Percentiles rank a stretch among this genome's conserved stretches.
phyloP scores from a whole-genome alignment of 768 basidiomycete species.

The Trametes sanguinea region DNA sequence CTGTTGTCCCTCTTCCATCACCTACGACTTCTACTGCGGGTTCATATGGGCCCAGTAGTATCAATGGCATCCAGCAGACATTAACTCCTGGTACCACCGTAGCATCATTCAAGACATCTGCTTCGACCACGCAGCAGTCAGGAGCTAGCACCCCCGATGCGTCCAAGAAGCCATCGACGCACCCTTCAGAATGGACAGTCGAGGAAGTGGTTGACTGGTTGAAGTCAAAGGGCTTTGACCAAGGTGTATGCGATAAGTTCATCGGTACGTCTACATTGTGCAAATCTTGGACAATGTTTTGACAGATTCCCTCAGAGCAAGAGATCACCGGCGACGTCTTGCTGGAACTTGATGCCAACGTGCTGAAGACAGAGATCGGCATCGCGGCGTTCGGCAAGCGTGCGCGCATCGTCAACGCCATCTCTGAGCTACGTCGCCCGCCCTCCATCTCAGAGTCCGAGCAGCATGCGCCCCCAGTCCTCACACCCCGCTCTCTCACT shows the following conservation, averaged over 20 bases:
- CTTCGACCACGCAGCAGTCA: constrained; percentile 3
- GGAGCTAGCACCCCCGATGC: constrained; percentile 8
- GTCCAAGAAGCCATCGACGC: constrained; percentile 39
- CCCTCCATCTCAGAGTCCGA: constrained; percentile 62
- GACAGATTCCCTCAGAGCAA: constrained; percentile 64
- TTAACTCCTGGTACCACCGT: constrained; percentile 30
- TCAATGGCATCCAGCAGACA: constrained; percentile 30
- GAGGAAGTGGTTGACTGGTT: constrained; percentile 92
- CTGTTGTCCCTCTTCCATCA: constrained; percentile 22
- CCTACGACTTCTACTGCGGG: constrained; percentile 27
- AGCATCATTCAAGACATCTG: constrained; percentile 20
- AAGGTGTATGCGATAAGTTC: constrained; percentile 82
- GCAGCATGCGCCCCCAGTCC: constrained; percentile 19
- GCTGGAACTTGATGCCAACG: constrained; percentile 87
- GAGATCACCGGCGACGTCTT: constrained; percentile 98
- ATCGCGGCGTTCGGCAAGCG: constrained; percentile 95
- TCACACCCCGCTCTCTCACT: constrained; percentile 26
- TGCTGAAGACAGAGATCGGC: constrained; percentile 92
- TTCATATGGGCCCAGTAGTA: constrained; percentile 24
- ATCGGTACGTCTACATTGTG: constrained; percentile 55
- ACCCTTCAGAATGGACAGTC: constrained; percentile 79
- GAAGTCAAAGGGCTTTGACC: constrained; percentile 80
- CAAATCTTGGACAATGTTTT: background rate
- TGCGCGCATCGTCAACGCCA: constrained; percentile 89
- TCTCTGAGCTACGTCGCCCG: constrained; percentile 80